These are phyloP conservation scores for Datura wrightii DNA, from an alignment of 257 asterid genomes.

Conservation along the genomic window DNA sequence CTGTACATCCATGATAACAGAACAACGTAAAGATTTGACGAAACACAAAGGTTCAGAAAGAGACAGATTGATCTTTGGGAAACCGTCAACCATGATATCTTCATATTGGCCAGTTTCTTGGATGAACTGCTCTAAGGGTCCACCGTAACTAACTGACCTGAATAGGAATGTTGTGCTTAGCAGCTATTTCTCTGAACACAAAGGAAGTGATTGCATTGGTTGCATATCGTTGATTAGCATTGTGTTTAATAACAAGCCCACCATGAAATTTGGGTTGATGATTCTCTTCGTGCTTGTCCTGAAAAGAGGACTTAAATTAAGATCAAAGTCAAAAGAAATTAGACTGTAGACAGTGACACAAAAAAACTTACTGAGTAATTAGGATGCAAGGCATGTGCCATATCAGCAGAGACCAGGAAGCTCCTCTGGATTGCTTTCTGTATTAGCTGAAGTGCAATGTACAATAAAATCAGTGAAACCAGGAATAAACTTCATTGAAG, in stretches of 20 bases:
- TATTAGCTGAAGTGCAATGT: slow-evolving; percentile 56
- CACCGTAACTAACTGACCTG: slow-evolving; percentile 57
- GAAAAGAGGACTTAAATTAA: slow-evolving; percentile 37
- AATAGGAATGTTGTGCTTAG: slow-evolving; percentile 74
- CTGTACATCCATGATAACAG: neutral
- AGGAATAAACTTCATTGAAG: slow-evolving; percentile 1
- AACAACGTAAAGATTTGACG: neutral
- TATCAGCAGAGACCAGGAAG: slow-evolving; percentile 93
- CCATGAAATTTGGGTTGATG: slow-evolving; percentile 95
- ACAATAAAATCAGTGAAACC: neutral
- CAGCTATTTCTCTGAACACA: slow-evolving; percentile 80
- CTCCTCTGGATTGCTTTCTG: slow-evolving; percentile 85
- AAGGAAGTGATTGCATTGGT: slow-evolving; percentile 93
- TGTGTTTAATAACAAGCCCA: slow-evolving; percentile 91
- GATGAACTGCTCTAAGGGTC: neutral
- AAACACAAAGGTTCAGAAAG: neutral
- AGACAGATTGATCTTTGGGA: neutral
- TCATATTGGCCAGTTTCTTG: neutral
- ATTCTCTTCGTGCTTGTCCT: slow-evolving; percentile 97
- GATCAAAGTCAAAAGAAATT: neutral
- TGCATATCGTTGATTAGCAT: slow-evolving; percentile 96
- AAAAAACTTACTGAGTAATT: slow-evolving; percentile 71
- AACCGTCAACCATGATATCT: neutral
- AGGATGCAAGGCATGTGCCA: slow-evolving; percentile 99
- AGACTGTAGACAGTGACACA: neutral